Conservation (phyloP, 768 basidiomycete genomes). For the Trametes cubensis region DNA sequence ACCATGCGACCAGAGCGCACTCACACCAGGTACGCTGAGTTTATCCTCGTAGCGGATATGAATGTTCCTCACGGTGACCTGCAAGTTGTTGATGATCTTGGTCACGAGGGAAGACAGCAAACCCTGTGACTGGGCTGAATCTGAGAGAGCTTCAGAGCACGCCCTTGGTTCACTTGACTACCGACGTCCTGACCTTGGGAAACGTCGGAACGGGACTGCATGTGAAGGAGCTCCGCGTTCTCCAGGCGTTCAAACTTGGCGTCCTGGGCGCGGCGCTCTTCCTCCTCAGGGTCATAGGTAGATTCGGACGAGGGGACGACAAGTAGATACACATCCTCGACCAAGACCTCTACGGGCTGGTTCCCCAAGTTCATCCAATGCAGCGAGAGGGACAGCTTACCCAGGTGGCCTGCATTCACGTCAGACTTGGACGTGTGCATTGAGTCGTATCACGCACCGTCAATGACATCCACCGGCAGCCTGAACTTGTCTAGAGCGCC, state of each 20-base stretch:
- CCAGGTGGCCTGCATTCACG: conserved; percentile 66
- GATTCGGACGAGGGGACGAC: conserved; percentile 80
- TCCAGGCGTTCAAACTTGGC: conserved; percentile 87
- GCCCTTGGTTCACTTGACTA: background rate
- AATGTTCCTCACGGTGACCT: conserved; percentile 93
- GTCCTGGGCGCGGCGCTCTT: conserved; percentile 78
- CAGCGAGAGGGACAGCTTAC: conserved; percentile 81
- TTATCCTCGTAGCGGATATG: conserved; percentile 97
- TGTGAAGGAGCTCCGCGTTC: conserved; percentile 82
- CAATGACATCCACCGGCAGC: conserved; percentile 91
- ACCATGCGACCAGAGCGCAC: conserved; percentile 32
- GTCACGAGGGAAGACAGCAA: conserved; percentile 80
- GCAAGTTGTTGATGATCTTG: conserved; percentile 94
- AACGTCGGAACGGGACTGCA: conserved; percentile 58
- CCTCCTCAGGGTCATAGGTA: conserved; percentile 77
- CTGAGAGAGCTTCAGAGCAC: conserved; percentile 34
- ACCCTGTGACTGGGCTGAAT: conserved; percentile 78
- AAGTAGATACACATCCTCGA: conserved; percentile 95
- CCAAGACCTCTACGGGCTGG: conserved; percentile 85
- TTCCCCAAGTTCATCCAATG: conserved; percentile 90
- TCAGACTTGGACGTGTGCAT: background rate
- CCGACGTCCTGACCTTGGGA: conserved; percentile 45
- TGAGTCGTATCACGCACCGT: conserved; percentile 55
- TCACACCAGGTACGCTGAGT: conserved; percentile 87
- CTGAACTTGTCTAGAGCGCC: conserved; percentile 94